phyloP scores from a whole-genome alignment of 208 protist genomes.

The Endotrypanum monterogeii region DNA sequence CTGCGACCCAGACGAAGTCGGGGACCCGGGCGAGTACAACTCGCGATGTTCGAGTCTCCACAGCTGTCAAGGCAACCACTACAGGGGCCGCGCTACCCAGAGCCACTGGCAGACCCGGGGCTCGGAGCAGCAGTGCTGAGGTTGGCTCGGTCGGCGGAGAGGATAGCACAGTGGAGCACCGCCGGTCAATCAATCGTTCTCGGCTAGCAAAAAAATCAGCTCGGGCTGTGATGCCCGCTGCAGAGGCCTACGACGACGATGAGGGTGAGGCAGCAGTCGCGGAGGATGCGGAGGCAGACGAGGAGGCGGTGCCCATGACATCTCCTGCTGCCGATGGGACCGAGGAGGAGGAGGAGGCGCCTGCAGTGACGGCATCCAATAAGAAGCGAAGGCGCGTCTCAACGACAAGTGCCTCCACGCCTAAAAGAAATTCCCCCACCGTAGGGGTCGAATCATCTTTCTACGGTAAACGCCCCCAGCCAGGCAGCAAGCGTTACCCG shows the following conservation, averaged over 20 bases:
- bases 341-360: slow-evolving; percentile 33
- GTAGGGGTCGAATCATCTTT: not conserved
- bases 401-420: not conserved
- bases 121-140: slow-evolving; percentile 4
- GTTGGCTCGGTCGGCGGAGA: slow-evolving; percentile 9
- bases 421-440: not conserved
- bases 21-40: slow-evolving; percentile 20
- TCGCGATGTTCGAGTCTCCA: slow-evolving; percentile 14
- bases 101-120: slow-evolving; percentile 2
- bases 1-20: slow-evolving; percentile 11
- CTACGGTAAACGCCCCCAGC: not conserved
- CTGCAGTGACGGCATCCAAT: not conserved
- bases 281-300: slow-evolving; percentile 21
- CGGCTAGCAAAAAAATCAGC: slow-evolving; percentile 17
- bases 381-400: not conserved
- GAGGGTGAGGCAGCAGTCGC: slow-evolving; percentile 9
- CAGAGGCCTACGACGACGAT: slow-evolving; percentile 16
- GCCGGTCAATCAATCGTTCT: not conserved
- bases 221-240: not conserved
- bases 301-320: slow-evolving; percentile 5
- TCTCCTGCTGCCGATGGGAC: slow-evolving; percentile 11
- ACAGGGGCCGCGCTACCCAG: not conserved
- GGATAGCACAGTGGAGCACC: slow-evolving; percentile 8
- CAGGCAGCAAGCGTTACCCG: not conserved
- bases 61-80: slow-evolving; percentile 5